A percentile compares a stretch with the other conserved stretches of the same genome.
phyloP scores from a whole-genome alignment of 352 stramenopile genomes.

The Globisporangium lucens region DNA sequence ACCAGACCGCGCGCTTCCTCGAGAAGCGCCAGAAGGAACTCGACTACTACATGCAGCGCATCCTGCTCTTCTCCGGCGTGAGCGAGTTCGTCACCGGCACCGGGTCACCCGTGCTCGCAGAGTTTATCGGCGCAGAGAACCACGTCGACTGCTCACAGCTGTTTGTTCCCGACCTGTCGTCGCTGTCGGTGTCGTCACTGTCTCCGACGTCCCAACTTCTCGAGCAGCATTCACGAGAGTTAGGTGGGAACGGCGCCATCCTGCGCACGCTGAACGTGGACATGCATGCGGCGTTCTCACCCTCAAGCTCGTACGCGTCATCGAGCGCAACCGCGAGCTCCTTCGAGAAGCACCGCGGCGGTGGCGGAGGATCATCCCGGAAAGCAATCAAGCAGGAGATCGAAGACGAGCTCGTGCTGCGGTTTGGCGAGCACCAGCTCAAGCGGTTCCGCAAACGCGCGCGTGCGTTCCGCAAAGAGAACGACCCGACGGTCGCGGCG shows the following conservation, averaged over 20 bases:
- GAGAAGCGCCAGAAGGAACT: slow-evolving; percentile 76
- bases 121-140: slow-evolving; percentile 54
- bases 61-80: slow-evolving; percentile 73
- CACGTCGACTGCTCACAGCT: slow-evolving; percentile 45
- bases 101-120: slow-evolving; percentile 56
- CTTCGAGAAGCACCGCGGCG: slow-evolving; percentile 15
- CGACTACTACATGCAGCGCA: slow-evolving; percentile 82
- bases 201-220: slow-evolving; percentile 19
- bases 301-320: slow-evolving; percentile 20
- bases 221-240: slow-evolving; percentile 10
- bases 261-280: slow-evolving; percentile 41
- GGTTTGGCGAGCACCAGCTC: slow-evolving; percentile 45
- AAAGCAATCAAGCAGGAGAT: slow-evolving; percentile 64
- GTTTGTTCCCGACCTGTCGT: slow-evolving; percentile 7
- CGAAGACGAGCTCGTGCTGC: slow-evolving; percentile 52
- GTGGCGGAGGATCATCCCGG: slow-evolving; percentile 18
- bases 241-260: not conserved
- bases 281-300: slow-evolving; percentile 31
- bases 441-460: slow-evolving; percentile 73
- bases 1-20: slow-evolving; percentile 62
- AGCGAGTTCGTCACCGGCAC: slow-evolving; percentile 46
- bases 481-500: slow-evolving; percentile 47
- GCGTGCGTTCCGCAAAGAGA: slow-evolving; percentile 64
- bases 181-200: slow-evolving; percentile 18
- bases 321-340: slow-evolving; percentile 16